Conservation (phyloP, 2,329 filamentous ascomycete species). For the Penicillium sp. region DNA sequence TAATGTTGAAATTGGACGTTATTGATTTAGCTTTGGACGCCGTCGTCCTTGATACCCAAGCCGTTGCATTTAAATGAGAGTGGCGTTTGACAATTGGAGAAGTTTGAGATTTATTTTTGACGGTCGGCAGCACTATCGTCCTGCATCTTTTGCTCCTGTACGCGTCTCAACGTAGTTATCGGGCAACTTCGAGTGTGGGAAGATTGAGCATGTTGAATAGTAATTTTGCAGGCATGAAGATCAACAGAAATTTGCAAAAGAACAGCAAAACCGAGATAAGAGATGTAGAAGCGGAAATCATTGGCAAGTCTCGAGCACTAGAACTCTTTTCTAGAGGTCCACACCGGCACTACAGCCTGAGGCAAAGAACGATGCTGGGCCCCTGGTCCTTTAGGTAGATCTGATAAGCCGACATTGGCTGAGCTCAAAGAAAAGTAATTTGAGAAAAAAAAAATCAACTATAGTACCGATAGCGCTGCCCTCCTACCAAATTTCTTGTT, state of each 20-base stretch:
- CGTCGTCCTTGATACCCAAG: constrained; percentile 16
- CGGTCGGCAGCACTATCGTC: background rate
- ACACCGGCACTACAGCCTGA: too few relatives aligned
- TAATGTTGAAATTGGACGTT: constrained; percentile 13
- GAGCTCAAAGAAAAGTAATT: too few relatives aligned
- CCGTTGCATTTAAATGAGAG: background rate
- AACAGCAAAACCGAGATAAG: background rate
- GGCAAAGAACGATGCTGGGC: too few relatives aligned
- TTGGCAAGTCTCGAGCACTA: too few relatives aligned
- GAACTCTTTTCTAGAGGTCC: background rate
- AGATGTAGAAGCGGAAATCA: background rate
- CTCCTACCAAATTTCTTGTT: too few relatives aligned
- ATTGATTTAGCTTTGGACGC: constrained; percentile 17
- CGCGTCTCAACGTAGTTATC: background rate
- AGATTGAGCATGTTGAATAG: background rate
- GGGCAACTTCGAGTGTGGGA: background rate
- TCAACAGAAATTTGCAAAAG: background rate
- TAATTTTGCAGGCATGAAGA: background rate
- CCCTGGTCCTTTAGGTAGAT: background rate
- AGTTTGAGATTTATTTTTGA: background rate
- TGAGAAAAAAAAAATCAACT: too few relatives aligned
- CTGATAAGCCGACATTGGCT: background rate
- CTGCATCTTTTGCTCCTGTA: background rate
- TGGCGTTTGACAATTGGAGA: background rate
- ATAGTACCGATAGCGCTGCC: too few relatives aligned